A percentile compares a stretch with the other conserved stretches of the same genome.
These are phyloP conservation scores for Porcisia deanei DNA, from an alignment of 208 protist species.

Conservation along the genomic window DNA sequence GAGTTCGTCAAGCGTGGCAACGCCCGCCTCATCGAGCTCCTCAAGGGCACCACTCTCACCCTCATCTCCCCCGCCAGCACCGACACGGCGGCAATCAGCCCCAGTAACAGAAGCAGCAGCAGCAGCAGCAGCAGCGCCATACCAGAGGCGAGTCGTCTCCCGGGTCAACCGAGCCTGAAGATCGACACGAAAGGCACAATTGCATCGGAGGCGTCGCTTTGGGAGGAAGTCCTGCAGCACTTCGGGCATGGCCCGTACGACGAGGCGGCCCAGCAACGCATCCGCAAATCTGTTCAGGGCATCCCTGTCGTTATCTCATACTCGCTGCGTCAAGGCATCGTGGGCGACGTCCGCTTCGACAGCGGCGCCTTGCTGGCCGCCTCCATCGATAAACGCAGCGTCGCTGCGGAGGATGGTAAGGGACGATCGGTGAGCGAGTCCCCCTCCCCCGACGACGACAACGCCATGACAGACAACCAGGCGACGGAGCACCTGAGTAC, in stretches of 20 bases:
- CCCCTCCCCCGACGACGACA: neutral
- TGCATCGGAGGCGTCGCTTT: slow-evolving; percentile 79
- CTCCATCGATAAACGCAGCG: neutral
- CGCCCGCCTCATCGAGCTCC: slow-evolving; percentile 71
- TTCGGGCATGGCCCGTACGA: slow-evolving; percentile 82
- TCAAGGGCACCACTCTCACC: slow-evolving; percentile 7
- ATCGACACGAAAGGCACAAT: slow-evolving; percentile 89
- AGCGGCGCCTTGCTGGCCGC: slow-evolving; percentile 7
- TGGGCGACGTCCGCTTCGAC: slow-evolving; percentile 71
- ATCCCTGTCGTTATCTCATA: slow-evolving; percentile 72
- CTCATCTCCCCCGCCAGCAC: slow-evolving; percentile 3
- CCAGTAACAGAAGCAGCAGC: neutral
- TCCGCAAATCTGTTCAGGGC: slow-evolving; percentile 62
- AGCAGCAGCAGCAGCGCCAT: neutral
- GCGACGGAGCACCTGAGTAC: neutral
- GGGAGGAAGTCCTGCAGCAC: slow-evolving; percentile 84
- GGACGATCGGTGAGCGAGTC: neutral
- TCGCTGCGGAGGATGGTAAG: slow-evolving; percentile 5
- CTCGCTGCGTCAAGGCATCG: slow-evolving; percentile 70
- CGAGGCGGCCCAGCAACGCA: slow-evolving; percentile 57
- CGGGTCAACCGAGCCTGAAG: slow-evolving; percentile 61
- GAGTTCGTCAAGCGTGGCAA: slow-evolving; percentile 57
- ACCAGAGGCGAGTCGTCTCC: slow-evolving; percentile 3
- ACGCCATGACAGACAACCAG: neutral
- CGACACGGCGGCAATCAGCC: neutral